phyloP scores from a whole-genome alignment of 768 basidiomycete genomes.

The Tylopilus felleus region DNA sequence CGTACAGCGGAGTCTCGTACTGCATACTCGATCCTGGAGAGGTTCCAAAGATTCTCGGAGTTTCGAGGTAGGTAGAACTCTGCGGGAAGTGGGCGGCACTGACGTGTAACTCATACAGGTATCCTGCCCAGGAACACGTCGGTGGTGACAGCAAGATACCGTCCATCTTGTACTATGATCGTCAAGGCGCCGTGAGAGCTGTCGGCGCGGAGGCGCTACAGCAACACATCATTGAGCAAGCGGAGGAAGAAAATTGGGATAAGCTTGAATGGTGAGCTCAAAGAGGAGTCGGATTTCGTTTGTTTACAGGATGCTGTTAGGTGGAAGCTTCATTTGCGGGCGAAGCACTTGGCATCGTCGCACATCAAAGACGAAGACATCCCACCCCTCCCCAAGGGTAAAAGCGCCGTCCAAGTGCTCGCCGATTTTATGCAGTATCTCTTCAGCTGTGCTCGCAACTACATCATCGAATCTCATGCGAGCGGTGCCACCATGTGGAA shows the following conservation, averaged over 20 bases:
- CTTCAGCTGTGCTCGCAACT: slow-evolving; percentile 20
- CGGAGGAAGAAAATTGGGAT: slow-evolving; percentile 2
- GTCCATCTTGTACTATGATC: slow-evolving; percentile 46
- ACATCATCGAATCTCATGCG: slow-evolving; percentile 24
- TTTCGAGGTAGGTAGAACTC: slow-evolving; percentile 20
- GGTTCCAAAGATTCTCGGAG: slow-evolving; percentile 28
- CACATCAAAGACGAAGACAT: slow-evolving; percentile 21
- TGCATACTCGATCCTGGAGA: slow-evolving; percentile 36
- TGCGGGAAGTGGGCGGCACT: background rate
- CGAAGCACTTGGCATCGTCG: slow-evolving; percentile 23
- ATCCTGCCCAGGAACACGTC: slow-evolving; percentile 45
- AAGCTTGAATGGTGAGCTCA: slow-evolving; percentile 3
- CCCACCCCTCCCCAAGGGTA: slow-evolving; percentile 20
- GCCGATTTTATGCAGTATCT: slow-evolving; percentile 29
- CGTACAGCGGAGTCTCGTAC: slow-evolving; percentile 40
- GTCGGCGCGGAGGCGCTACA: slow-evolving; percentile 38
- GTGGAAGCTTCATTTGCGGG: slow-evolving; percentile 32
- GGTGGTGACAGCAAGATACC: slow-evolving; percentile 49
- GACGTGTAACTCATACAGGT: slow-evolving; percentile 27
- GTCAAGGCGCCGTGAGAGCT: slow-evolving; percentile 36
- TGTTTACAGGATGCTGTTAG: background rate
- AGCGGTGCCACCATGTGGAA: slow-evolving; percentile 18
- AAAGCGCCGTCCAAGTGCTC: slow-evolving; percentile 19
- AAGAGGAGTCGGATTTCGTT: background rate
- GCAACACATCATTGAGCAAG: slow-evolving; percentile 1